These are phyloP conservation scores for Rubia yunnanensis DNA, from an alignment of 257 asterid genomes.

Conservation along the genomic window DNA sequence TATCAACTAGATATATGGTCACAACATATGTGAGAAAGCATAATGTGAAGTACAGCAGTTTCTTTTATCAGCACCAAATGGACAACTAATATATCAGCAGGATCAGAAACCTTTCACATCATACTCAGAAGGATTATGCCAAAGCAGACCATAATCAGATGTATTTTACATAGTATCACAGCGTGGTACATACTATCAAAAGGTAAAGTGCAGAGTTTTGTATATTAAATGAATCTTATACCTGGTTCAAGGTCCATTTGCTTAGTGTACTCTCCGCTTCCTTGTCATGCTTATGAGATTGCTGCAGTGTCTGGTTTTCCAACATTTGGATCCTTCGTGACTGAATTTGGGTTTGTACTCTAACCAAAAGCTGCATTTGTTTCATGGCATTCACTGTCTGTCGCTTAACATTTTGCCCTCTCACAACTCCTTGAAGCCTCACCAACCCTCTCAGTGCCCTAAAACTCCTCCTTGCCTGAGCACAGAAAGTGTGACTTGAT, in stretches of 20 bases:
- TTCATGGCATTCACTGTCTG: slow-evolving; percentile 86
- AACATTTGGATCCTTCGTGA: slow-evolving; percentile 76
- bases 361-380: slow-evolving; percentile 84
- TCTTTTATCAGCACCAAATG: neutral
- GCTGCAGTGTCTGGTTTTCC: slow-evolving; percentile 55
- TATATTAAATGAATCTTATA: slow-evolving; percentile 19
- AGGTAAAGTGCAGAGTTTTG: neutral
- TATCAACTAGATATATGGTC: neutral
- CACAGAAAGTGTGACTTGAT: neutral
- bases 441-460: slow-evolving; percentile 79
- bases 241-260: slow-evolving; percentile 54
- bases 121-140: neutral
- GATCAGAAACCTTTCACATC: neutral
- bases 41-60: neutral
- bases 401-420: slow-evolving; percentile 63
- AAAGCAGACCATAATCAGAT: neutral
- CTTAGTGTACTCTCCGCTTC: slow-evolving; percentile 56
- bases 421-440: slow-evolving; percentile 90
- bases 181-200: neutral
- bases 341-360: slow-evolving; percentile 83
- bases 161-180: neutral
- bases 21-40: neutral
- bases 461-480: slow-evolving; percentile 73
- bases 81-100: neutral
- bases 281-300: slow-evolving; percentile 34